Percentiles rank a stretch among this genome's conserved stretches.
phyloP scores from a whole-genome alignment of 139 green algal species.

The Gonium pectorale region DNA sequence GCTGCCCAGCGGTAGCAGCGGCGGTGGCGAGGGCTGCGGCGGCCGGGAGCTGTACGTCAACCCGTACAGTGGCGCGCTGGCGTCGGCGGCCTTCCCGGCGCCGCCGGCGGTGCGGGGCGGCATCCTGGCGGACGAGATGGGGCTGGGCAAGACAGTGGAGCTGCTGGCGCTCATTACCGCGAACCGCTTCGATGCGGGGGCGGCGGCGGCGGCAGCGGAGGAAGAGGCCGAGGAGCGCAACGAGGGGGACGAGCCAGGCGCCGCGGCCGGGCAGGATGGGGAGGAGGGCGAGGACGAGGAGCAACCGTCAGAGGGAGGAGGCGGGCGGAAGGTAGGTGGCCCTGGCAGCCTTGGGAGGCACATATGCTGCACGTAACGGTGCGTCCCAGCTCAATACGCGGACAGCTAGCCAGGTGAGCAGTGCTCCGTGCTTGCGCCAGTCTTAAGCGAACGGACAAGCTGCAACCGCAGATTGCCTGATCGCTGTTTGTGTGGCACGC shows the following conservation, averaged over 20 bases:
- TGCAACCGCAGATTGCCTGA: no score
- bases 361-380: no score
- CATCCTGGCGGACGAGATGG: slow-evolving; percentile 80
- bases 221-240: no score
- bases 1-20: no score
- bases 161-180: slow-evolving; percentile 86
- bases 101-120: slow-evolving; percentile 53
- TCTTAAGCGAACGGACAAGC: no score
- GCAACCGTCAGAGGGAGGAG: background rate
- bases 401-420: no score
- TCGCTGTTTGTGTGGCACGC: no score
- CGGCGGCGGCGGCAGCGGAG: background rate
- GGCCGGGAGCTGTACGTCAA: slow-evolving; percentile 61
- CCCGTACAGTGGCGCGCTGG: slow-evolving; percentile 58
- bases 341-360: no score
- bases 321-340: no score
- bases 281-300: background rate
- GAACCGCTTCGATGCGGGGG: slow-evolving; percentile 57
- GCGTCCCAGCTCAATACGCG: no score
- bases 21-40: background rate
- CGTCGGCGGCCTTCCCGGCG: slow-evolving; percentile 26
- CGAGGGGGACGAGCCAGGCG: no score
- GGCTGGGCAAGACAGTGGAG: slow-evolving; percentile 96
- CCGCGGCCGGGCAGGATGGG: background rate
- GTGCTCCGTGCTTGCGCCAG: no score